Conservation (phyloP, 106 monocot species). For the Platanthera guangdongensis region DNA sequence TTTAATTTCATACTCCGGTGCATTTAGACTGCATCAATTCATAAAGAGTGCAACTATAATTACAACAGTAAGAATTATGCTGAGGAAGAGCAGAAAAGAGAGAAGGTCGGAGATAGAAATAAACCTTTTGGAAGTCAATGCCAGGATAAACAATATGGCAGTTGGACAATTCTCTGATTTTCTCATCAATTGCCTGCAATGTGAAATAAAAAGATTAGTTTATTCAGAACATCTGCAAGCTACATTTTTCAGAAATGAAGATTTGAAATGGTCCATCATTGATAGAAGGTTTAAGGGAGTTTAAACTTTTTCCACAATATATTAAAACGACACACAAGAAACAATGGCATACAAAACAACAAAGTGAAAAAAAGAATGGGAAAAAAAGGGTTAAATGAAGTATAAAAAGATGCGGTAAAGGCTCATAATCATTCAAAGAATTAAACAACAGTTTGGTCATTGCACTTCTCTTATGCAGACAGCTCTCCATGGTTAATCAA, state of each 20-base stretch:
- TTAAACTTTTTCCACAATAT: background rate
- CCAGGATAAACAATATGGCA: constrained; percentile 97
- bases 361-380: background rate
- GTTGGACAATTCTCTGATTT: constrained; percentile 95
- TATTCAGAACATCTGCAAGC: background rate
- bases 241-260: background rate
- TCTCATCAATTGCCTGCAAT: constrained; percentile 95
- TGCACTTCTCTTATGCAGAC: too few relatives aligned
- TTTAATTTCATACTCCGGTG: too few relatives aligned
- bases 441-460: too few relatives aligned
- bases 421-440: background rate
- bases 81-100: background rate
- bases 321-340: background rate
- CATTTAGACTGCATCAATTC: background rate
- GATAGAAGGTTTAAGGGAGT: background rate
- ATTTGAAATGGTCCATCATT: background rate
- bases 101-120: background rate
- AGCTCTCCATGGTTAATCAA: too few relatives aligned
- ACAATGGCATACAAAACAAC: background rate
- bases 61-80: background rate
- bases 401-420: background rate
- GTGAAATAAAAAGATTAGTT: background rate
- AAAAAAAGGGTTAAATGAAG: background rate
- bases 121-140: constrained; percentile 97
- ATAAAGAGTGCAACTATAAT: background rate